These are phyloP conservation scores for Ceriops decandra DNA, from an alignment of 345 rosid genomes.

Conservation along the genomic window DNA sequence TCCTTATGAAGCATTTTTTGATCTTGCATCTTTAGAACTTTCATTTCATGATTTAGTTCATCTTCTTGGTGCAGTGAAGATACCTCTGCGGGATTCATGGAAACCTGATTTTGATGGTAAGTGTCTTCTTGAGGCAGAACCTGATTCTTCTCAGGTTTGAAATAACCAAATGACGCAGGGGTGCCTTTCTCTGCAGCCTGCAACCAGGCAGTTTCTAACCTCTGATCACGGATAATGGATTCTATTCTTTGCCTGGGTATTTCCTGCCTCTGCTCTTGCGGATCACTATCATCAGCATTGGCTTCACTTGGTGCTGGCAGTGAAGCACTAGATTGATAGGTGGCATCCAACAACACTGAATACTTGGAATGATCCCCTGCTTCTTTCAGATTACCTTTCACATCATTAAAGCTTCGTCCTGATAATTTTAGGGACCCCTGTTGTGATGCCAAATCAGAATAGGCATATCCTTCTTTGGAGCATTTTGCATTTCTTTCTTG, in stretches of 20 bases:
- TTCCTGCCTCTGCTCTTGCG: slow-evolving; percentile 44
- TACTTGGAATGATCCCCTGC: slow-evolving; percentile 27
- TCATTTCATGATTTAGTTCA: slow-evolving; percentile 62
- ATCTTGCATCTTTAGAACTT: slow-evolving; percentile 56
- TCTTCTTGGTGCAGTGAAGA: slow-evolving; percentile 70
- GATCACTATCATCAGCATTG: slow-evolving; percentile 30
- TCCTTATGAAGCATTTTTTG: slow-evolving; percentile 52
- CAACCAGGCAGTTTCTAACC: slow-evolving; percentile 94
- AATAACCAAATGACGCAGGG: slow-evolving; percentile 48
- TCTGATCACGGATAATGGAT: slow-evolving; percentile 91
- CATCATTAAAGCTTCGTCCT: slow-evolving; percentile 38
- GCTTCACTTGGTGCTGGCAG: slow-evolving; percentile 36
- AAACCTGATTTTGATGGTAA: slow-evolving; percentile 40
- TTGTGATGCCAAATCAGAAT: slow-evolving; percentile 27
- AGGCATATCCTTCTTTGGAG: slow-evolving; percentile 23
- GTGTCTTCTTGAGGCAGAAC: slow-evolving; percentile 77
- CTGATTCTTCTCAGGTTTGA: slow-evolving; percentile 88
- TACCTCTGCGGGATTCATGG: slow-evolving; percentile 42
- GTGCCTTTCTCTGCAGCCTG: slow-evolving; percentile 87
- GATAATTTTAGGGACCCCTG: slow-evolving; percentile 37
- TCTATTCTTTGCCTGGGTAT: slow-evolving; percentile 87
- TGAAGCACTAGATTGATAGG: slow-evolving; percentile 28
- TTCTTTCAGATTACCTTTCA: slow-evolving; percentile 37
- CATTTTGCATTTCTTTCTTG: slow-evolving; percentile 34
- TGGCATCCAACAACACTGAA: slow-evolving; percentile 21